Conservation (phyloP, 345 rosid species). For the Rhodamnia rubescens region DNA sequence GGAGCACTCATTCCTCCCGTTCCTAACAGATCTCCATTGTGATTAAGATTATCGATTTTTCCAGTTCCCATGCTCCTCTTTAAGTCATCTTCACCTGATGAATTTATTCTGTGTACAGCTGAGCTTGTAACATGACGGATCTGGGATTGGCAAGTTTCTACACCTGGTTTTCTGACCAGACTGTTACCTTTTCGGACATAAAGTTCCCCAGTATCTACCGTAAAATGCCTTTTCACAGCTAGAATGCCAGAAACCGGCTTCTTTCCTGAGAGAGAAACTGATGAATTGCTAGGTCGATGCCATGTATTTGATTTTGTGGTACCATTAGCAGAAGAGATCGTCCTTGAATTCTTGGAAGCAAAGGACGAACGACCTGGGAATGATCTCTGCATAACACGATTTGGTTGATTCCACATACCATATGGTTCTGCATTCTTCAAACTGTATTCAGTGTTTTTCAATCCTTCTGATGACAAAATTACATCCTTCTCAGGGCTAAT, state of each 20-base stretch:
- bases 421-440: conserved; percentile 18
- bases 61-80: conserved; percentile 33
- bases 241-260: conserved; percentile 24
- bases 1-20: conserved; percentile 23
- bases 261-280: conserved; percentile 20
- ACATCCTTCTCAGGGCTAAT: conserved; percentile 14
- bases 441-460: conserved; percentile 10
- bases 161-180: conserved; percentile 61
- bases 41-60: conserved; percentile 18
- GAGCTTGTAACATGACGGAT: conserved; percentile 25
- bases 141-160: conserved; percentile 26
- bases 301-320: conserved; percentile 59
- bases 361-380: conserved; percentile 27
- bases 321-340: conserved; percentile 25
- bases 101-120: conserved; percentile 27
- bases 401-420: conserved; percentile 30
- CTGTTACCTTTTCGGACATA: conserved; percentile 93
- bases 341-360: conserved; percentile 32
- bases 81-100: conserved; percentile 24
- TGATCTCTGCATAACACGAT: conserved; percentile 24
- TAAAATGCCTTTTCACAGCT: conserved; percentile 27
- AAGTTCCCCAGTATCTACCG: conserved; percentile 16
- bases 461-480: conserved; percentile 15
- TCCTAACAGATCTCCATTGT: conserved; percentile 15
- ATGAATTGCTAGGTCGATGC: conserved; percentile 40